Evolutionary conservation across 1,284 basidiomycete species (phyloP).

Genomic region (Agroathelia rolfsii): DNA sequence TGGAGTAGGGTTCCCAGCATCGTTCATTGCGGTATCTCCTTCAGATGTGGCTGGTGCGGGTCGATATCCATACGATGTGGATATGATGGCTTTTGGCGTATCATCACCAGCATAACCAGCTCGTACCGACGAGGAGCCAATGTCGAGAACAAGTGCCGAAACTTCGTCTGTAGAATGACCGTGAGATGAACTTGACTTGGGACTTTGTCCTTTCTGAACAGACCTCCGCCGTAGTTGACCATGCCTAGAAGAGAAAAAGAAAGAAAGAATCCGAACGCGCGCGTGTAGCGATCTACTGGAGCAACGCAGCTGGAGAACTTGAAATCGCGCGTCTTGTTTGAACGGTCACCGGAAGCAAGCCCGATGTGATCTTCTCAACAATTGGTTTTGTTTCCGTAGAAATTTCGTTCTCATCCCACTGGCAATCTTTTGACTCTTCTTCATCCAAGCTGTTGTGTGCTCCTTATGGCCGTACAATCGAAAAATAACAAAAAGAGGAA

Average conservation of each 20-base stretch:
- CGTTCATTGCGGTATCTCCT: constrained; percentile 49
- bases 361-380: too few relatives aligned
- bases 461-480: too few relatives aligned
- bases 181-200: constrained; percentile 3
- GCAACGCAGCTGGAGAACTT: too few relatives aligned
- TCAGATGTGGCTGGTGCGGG: constrained; percentile 27
- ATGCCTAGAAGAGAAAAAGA: constrained; percentile 23
- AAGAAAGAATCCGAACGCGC: constrained; percentile 1
- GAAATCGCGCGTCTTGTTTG: too few relatives aligned
- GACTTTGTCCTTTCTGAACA: constrained; percentile 13
- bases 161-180: constrained; percentile 64
- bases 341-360: too few relatives aligned
- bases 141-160: constrained; percentile 90
- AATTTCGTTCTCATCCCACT: constrained; percentile 6
- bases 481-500: too few relatives aligned
- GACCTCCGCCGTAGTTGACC: constrained; percentile 70
- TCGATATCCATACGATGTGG: constrained; percentile 81
- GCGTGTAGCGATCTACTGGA: too few relatives aligned
- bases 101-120: constrained; percentile 98
- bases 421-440: constrained; percentile 3
- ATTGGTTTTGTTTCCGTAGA: too few relatives aligned
- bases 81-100: constrained; percentile 85
- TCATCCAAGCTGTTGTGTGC: too few relatives aligned
- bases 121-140: constrained; percentile 83
- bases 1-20: constrained; percentile 26